These are phyloP conservation scores for Fusarium chuoi DNA, from an alignment of 2,329 filamentous ascomycete genomes.

Conservation along the genomic window DNA sequence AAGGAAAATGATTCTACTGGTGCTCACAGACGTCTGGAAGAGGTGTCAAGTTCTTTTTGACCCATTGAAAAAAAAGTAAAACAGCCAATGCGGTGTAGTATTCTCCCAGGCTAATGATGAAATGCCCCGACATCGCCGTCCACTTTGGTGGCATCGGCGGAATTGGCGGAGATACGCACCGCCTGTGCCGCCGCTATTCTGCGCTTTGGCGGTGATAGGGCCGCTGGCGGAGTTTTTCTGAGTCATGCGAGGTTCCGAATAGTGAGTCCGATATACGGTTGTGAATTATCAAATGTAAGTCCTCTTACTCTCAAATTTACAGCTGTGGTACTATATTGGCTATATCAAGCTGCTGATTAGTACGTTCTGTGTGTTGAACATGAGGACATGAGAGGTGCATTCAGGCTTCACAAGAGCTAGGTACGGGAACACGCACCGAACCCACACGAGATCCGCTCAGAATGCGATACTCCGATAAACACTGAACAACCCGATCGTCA, in stretches of 20 bases:
- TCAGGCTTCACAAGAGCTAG: background rate
- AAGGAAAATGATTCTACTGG: conserved; percentile 24
- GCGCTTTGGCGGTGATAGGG: conserved; percentile 18
- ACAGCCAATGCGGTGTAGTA: conserved; percentile 9
- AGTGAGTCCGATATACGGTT: background rate
- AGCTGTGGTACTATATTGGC: background rate
- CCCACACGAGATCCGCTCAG: background rate
- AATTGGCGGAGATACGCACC: background rate
- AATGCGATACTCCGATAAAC: background rate
- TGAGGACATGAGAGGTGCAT: background rate
- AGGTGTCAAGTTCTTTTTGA: conserved; percentile 8
- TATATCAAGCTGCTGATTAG: background rate
- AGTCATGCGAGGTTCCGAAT: conserved; percentile 25
- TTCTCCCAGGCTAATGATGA: conserved; percentile 9
- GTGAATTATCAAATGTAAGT: background rate
- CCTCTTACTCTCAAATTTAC: background rate
- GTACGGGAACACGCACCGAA: background rate
- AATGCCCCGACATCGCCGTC: conserved; percentile 16
- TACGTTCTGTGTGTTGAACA: background rate
- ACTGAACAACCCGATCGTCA: background rate
- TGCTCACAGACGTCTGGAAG: conserved; percentile 22
- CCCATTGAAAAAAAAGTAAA: conserved; percentile 20
- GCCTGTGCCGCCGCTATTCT: conserved; percentile 10
- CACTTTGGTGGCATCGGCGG: background rate
- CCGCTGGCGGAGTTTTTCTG: conserved; percentile 27